These are phyloP conservation scores for Ceratobasidium sp. DNA, from an alignment of 1,284 basidiomycete genomes.

Conservation along the genomic window DNA sequence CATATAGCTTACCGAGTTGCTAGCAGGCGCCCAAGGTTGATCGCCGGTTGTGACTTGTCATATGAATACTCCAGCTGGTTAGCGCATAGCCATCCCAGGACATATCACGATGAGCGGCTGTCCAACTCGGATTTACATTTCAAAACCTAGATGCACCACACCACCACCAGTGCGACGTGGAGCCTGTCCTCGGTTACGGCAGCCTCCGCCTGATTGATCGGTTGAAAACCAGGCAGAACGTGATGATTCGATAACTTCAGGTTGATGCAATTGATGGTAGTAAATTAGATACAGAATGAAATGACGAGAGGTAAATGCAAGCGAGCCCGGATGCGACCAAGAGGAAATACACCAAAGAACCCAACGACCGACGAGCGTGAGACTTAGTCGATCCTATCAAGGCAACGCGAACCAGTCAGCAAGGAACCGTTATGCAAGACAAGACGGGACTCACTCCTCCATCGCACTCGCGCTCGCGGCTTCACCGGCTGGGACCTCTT, in stretches of 20 bases:
- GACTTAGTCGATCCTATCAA: constrained; percentile 82
- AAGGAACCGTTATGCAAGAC: constrained; percentile 8
- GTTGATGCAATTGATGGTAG: constrained; percentile 37
- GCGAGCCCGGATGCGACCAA: constrained; percentile 49
- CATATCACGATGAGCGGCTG: background rate
- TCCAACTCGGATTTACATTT: background rate
- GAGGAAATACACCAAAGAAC: constrained; percentile 52
- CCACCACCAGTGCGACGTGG: background rate
- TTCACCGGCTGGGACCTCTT: constrained; percentile 54
- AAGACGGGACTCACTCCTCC: constrained; percentile 51
- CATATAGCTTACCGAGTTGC: background rate
- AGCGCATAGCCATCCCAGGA: background rate
- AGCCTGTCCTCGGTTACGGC: background rate
- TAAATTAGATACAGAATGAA: constrained; percentile 41
- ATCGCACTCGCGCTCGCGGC: constrained; percentile 63
- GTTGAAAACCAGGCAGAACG: background rate
- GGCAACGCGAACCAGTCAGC: constrained; percentile 56
- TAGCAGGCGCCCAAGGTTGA: background rate
- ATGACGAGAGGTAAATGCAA: constrained; percentile 33
- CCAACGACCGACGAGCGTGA: constrained; percentile 35
- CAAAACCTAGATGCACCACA: background rate
- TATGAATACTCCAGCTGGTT: background rate
- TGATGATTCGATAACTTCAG: constrained; percentile 27
- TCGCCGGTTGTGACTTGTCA: background rate
- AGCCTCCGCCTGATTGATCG: background rate